Evolutionary conservation across 768 basidiomycete species (phyloP), one percentile per base, ranked within the genome.

Genomic region (Crepidotus variabilis): DNA sequence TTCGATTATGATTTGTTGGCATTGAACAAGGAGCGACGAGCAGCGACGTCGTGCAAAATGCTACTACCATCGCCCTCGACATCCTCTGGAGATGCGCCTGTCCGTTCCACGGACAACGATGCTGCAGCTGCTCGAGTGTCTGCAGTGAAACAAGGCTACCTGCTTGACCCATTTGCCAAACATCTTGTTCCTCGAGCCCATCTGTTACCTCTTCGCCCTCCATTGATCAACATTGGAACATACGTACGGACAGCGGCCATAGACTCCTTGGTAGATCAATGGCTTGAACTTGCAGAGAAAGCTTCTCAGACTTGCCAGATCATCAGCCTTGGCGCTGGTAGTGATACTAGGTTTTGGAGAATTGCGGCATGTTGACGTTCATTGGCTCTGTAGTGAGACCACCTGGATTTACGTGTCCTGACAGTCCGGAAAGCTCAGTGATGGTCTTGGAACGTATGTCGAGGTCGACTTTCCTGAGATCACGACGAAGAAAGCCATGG

Each of bases 301-400:
- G 74, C 74, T 8, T 77, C 71, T n/a, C 77, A 70, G 57, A 67
- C 67, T 56, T 86, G 84, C 61, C 97, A 98, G 76, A 87, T 98
- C 53, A 82, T 98, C n/a, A 96, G 92, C 70, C 70, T 98, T 28
- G 97, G 97, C 0, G 90, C 95, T 1, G 97, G 97, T 21, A 98
- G 92, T 63, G 97, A 99, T 72, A 94, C 94, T 2, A 77, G 97
- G 52, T 98, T 91, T 68, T 99, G 96, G 94, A 79, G 94, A 55
- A 75, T 96, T 63, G 81, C 78, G 75, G 93, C 92, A 73, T 73
- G 89, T n/a, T n/a, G n/a, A n/a, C n/a, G n/a, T 81, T 43, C 51
- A 60, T 47, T 61, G 51, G 55, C 28, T 28, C 28, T 4, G 28
- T n/a, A 28, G 8, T 28, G 28, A 28, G 28, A 28, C 28, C 28